These are phyloP conservation scores for Eleusine coracana DNA, from an alignment of 176 grass and related monocot genomes.

Conservation along the genomic window DNA sequence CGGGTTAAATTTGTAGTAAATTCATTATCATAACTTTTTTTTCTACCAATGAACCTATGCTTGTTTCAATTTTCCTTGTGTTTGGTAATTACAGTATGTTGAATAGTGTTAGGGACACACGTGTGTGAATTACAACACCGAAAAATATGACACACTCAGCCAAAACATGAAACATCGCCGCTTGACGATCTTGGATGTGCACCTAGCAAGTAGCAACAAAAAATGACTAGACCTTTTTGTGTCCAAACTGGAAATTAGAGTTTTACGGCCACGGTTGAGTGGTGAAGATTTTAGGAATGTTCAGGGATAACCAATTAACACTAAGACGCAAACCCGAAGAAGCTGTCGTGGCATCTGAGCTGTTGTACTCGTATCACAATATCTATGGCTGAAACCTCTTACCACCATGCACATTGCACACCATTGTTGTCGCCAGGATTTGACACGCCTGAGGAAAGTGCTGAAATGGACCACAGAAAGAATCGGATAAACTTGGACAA, in stretches of 20 bases:
- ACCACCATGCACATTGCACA: background rate
- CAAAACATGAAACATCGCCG: too few relatives aligned
- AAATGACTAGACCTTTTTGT: too few relatives aligned
- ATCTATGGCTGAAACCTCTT: background rate
- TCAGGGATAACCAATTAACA: background rate
- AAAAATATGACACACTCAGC: too few relatives aligned
- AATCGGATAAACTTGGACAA: constrained; percentile 48
- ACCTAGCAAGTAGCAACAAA: background rate
- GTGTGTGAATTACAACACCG: too few relatives aligned
- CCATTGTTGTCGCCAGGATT: constrained; percentile 53
- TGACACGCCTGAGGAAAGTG: constrained; percentile 26
- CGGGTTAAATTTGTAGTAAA: too few relatives aligned
- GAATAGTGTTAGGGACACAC: too few relatives aligned
- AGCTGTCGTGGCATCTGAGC: constrained; percentile 19
- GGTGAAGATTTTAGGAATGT: background rate
- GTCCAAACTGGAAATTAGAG: too few relatives aligned
- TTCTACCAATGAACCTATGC: too few relatives aligned
- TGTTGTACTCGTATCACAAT: constrained; percentile 27
- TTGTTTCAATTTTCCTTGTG: too few relatives aligned
- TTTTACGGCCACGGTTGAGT: background rate
- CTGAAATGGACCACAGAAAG: constrained; percentile 26
- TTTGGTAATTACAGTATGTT: too few relatives aligned
- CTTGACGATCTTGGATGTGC: background rate
- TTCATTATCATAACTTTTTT: too few relatives aligned
- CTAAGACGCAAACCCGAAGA: background rate